Percentiles rank a stretch among this genome's conserved stretches.
Evolutionary conservation across 169 alveolate species (phyloP).

Genomic region (Eimeria maxima): DNA sequence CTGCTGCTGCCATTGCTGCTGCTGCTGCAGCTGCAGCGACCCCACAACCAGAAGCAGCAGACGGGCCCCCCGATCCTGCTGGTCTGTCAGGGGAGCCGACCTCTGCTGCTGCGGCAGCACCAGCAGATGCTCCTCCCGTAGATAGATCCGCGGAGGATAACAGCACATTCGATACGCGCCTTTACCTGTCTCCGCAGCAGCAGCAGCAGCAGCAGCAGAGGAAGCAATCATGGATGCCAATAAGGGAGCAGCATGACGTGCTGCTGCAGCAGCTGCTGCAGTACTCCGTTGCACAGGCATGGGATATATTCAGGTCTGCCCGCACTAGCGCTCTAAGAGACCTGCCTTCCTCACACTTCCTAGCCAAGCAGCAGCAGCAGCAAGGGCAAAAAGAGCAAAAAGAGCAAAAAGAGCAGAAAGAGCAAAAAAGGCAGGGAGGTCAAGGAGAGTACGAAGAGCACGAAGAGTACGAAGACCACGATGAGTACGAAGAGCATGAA

Average conservation of each 20-base stretch:
- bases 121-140: neutral
- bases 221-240: neutral
- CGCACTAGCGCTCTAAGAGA: neutral
- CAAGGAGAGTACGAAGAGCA: no score
- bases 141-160: neutral
- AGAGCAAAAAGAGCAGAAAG: neutral
- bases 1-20: neutral
- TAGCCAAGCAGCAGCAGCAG: neutral
- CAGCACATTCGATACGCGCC: neutral
- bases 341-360: neutral
- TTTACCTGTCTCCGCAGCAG: neutral
- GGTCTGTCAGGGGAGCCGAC: neutral
- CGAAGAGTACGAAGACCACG: no score
- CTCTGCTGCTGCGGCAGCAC: no score
- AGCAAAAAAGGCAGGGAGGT: no score
- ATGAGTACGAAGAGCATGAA: no score
- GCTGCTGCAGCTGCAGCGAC: neutral
- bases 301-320: neutral
- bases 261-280: constrained; percentile 33
- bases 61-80: neutral
- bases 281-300: constrained; percentile 14
- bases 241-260: no score
- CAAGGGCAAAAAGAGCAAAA: neutral
- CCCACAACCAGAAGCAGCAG: neutral
- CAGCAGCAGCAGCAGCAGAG: constrained; percentile 6